Evolutionary conservation across 2,329 filamentous ascomycete species (phyloP), one percentile per base, ranked within the genome.

Genomic region (Didymellaceae sp.): DNA sequence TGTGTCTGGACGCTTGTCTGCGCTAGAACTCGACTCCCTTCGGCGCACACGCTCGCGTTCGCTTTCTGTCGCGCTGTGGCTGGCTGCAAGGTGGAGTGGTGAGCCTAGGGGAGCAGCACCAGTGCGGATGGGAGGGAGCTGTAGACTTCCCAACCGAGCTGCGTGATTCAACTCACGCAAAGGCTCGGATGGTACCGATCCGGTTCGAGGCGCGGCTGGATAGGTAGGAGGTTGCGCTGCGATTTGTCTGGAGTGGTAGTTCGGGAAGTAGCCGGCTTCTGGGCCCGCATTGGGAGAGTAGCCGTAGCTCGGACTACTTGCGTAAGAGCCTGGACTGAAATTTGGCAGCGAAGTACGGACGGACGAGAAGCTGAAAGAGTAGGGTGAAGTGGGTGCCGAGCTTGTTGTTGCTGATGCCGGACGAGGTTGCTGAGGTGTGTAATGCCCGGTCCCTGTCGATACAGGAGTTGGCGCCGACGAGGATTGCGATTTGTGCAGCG

Each of bases 41-140:
- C 54, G 63, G 55, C 67, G 62, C 32, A 66, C 54, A 32, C 65
- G 59, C 18, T 60, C 60, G 25, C 51, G 61, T 14, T 65, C 65
- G 42, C 61, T 52, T 22, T 59, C 53, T 25, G 45, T 47, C 18
- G 48, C 31, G 38, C 42, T 52, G 28, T 65, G 62, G 21, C 52
- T 34, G 38, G 61, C 60, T 14, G 50, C 41, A 25, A 68, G 56
- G 28, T 61, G 55, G 33, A 68, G 43, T n/a, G 70, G 70, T 20
- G 70, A 72, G 6, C 61, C 63, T 7, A 71, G 61, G 33, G 63
- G 60, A 17, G 63, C 59, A n/a, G 66, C 61, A 0, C 63, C 63
- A 3, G 66, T 72, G 44, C 69, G 67, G 25, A 73, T 72, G 4
- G 70, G 70, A 11, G 70, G 70, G 16, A 73, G 62, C 21, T 73